Percentiles rank a stretch among this genome's conserved stretches.
These are phyloP conservation scores for Gomphus sp. DNA, from an alignment of 1,284 basidiomycete genomes.

Conservation along the genomic window DNA sequence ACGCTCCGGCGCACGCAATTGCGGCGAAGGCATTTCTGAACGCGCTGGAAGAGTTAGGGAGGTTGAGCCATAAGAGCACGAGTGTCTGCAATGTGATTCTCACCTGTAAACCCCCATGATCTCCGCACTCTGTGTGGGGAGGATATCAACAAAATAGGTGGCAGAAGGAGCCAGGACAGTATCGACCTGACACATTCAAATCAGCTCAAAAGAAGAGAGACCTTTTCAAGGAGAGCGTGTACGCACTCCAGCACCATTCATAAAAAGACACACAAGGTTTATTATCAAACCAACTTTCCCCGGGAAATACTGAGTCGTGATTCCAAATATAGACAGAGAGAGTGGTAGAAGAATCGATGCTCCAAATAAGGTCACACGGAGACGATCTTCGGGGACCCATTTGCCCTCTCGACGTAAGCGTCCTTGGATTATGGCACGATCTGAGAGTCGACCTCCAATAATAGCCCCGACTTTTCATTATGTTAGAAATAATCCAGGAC, in stretches of 20 bases:
- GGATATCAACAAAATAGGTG: slow-evolving; percentile 30
- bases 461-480: slow-evolving; percentile 24
- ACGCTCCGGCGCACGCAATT: slow-evolving; percentile 22
- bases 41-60: slow-evolving; percentile 14
- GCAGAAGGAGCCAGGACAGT: slow-evolving; percentile 25
- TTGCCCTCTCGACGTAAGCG: slow-evolving; percentile 26
- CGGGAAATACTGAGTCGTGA: slow-evolving; percentile 15
- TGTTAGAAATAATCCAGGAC: not conserved
- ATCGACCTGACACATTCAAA: slow-evolving; percentile 18
- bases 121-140: slow-evolving; percentile 32
- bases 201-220: not conserved
- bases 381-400: slow-evolving; percentile 33
- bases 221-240: not conserved
- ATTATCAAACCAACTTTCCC: slow-evolving; percentile 18
- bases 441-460: slow-evolving; percentile 31
- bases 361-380: slow-evolving; percentile 27
- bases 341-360: slow-evolving; percentile 25
- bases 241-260: slow-evolving; percentile 27
- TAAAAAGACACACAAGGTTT: slow-evolving; percentile 25
- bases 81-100: slow-evolving; percentile 27
- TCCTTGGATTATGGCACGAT: slow-evolving; percentile 27
- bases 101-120: slow-evolving; percentile 28
- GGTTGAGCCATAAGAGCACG: slow-evolving; percentile 20
- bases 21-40: slow-evolving; percentile 24
- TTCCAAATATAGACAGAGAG: slow-evolving; percentile 19